Base-by-base conservation (phyloP, 257 asterid species). In the Primulina huaijiensis region DNA sequence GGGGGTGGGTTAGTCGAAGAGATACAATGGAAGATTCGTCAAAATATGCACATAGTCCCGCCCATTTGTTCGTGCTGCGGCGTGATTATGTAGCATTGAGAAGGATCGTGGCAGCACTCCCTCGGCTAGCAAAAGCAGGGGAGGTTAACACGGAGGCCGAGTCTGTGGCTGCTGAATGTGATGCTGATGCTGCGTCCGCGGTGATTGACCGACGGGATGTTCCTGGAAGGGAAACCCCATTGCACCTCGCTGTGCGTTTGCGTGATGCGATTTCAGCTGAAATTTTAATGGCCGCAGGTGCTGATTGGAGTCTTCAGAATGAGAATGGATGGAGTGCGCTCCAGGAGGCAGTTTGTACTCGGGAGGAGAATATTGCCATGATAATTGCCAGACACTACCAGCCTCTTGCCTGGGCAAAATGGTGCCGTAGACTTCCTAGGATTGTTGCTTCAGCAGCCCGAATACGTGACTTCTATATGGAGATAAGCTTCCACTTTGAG, bases 371-470 rank as follows among this genome's bases (percentile, higher is more conserved):
- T 75, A 91, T 94, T 73, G 96, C 98, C 60, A 85, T 91, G 99
- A 91, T 91, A 75, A 94, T 94, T 77, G 98, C 99, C 29, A 74
- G 97, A 59, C 93, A 94, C 70, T 94, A 89, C 75, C 99, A 94
- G 84, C 96, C 99, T 55, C 97, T 94, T 79, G 99, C 98, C 25
- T 94, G 99, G 99, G 99, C 97, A 9, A 94, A 94, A 76, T 94
- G 99, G 99, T 94, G 99, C 72, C 91, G 98, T 14, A 84, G 99
- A 77, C 97, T 94, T 74, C 99, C 99, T n/a, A 87, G 99, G 81
- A 88, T 94, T 70, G 90, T 94, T 67, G 97, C 96, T 60, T 94
- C 99, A 1, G 82, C 93, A 1, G 34, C 87, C 50, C 86, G 99
- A 67, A 94, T 94, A 25, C 96, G 95, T 75, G 98, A 94, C 74